phyloP scores from a whole-genome alignment of 202 grass and related monocot species.

The Dendrocalamus latiflorus region DNA sequence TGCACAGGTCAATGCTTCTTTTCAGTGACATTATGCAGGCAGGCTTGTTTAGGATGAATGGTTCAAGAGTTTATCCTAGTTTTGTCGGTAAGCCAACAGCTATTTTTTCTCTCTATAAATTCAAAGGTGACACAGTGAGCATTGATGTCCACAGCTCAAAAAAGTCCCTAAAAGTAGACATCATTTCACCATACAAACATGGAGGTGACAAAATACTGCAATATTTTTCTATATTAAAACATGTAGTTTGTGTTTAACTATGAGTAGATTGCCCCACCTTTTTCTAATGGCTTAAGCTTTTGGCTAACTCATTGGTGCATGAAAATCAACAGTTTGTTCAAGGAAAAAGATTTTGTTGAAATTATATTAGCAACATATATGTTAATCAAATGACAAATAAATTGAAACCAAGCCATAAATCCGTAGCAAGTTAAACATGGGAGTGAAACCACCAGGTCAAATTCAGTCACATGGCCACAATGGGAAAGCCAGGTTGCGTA shows the following conservation, averaged over 20 bases:
- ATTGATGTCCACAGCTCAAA: neutral
- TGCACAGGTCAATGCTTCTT: slow-evolving; percentile 30
- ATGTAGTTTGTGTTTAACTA: neutral
- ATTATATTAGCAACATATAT: neutral
- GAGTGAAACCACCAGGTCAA: neutral
- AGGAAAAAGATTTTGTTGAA: neutral
- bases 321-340: neutral
- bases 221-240: neutral
- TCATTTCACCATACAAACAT: neutral
- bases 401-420: neutral
- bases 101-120: neutral
- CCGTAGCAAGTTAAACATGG: neutral
- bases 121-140: neutral
- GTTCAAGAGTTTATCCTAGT: neutral
- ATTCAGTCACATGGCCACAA: neutral
- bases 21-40: neutral
- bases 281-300: neutral
- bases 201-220: neutral
- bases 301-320: neutral
- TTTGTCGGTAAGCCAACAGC: neutral
- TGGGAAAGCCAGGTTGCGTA: no score
- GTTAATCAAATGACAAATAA: neutral
- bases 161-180: neutral
- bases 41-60: neutral
- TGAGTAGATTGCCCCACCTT: neutral